phyloP scores from a whole-genome alignment of 768 basidiomycete species.

The Collybia sordida region DNA sequence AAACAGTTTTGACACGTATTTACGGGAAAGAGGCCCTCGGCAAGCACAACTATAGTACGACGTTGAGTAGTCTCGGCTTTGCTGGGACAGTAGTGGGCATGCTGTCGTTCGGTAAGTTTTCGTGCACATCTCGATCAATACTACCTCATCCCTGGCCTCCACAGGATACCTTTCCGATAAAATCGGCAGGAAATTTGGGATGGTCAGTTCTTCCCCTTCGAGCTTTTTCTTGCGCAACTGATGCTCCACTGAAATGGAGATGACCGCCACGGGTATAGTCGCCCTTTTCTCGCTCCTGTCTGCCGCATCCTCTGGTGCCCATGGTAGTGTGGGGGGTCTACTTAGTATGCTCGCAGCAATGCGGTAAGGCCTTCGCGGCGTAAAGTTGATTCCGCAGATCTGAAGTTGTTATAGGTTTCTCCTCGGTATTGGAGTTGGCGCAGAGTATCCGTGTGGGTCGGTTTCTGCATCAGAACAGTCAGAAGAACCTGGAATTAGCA shows the following conservation, averaged over 20 bases:
- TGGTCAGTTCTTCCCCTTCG: constrained; percentile 47
- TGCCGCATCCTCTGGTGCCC: constrained; percentile 78
- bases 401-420: constrained; percentile 57
- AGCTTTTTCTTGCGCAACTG: constrained; percentile 6
- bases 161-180: constrained; percentile 78
- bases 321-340: constrained; percentile 67
- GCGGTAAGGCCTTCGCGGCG: constrained; percentile 45
- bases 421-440: constrained; percentile 85
- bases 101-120: constrained; percentile 60
- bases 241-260: constrained; percentile 38
- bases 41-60: constrained; percentile 57
- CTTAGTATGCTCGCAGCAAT: constrained; percentile 78
- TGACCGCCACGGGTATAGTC: constrained; percentile 82
- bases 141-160: neutral
- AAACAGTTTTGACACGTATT: constrained; percentile 63
- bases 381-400: neutral
- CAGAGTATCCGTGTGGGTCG: constrained; percentile 89
- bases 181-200: constrained; percentile 84
- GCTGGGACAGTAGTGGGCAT: constrained; percentile 88
- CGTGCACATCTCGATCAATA: neutral
- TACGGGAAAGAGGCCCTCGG: constrained; percentile 59
- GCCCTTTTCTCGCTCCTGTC: constrained; percentile 82
- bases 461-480: constrained; percentile 90
- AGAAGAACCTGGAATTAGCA: constrained; percentile 76
- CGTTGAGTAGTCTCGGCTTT: constrained; percentile 71